Evolutionary conservation across 768 basidiomycete species (phyloP).

Genomic region (Sutorius australiensis): DNA sequence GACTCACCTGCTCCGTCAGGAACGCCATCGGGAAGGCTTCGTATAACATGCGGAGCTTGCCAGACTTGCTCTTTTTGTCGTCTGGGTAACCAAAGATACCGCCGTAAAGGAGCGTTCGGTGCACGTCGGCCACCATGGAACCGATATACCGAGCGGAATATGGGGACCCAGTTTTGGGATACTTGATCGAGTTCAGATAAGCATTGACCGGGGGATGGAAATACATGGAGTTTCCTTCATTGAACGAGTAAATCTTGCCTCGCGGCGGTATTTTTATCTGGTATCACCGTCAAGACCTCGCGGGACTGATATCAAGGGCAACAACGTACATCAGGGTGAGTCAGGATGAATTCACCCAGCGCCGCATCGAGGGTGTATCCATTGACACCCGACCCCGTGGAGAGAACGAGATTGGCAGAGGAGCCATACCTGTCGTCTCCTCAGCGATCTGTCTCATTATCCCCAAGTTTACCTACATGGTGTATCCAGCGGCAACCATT

Average conservation of each 20-base stretch:
- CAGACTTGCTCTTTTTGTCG: conserved; percentile 96
- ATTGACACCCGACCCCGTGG: conserved; percentile 93
- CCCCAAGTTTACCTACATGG: conserved; percentile 60
- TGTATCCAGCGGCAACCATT: conserved; percentile 98
- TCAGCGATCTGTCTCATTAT: conserved; percentile 9
- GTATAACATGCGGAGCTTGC: conserved; percentile 92
- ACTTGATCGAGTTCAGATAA: conserved; percentile 92
- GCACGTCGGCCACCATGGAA: conserved; percentile 99
- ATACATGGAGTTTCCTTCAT: conserved; percentile 97
- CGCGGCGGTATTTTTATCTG: conserved; percentile 90
- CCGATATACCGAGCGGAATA: conserved; percentile 95
- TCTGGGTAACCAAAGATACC: conserved; percentile 98
- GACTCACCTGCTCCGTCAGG: conserved; percentile 80
- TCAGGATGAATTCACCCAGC: conserved; percentile 97
- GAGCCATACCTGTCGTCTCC: conserved; percentile 69
- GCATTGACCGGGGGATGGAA: conserved; percentile 78
- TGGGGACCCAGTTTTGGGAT: conserved; percentile 69
- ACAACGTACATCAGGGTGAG: conserved; percentile 81
- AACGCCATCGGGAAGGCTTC: conserved; percentile 99
- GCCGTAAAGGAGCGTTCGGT: conserved; percentile 92
- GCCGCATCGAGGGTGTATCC: conserved; percentile 96
- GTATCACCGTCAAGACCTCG: not conserved
- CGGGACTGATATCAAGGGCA: not conserved
- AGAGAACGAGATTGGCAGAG: conserved; percentile 92
- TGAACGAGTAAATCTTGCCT: conserved; percentile 99